Conservation (phyloP, 768 basidiomycete genomes). For the Boletus rubescentipes region DNA sequence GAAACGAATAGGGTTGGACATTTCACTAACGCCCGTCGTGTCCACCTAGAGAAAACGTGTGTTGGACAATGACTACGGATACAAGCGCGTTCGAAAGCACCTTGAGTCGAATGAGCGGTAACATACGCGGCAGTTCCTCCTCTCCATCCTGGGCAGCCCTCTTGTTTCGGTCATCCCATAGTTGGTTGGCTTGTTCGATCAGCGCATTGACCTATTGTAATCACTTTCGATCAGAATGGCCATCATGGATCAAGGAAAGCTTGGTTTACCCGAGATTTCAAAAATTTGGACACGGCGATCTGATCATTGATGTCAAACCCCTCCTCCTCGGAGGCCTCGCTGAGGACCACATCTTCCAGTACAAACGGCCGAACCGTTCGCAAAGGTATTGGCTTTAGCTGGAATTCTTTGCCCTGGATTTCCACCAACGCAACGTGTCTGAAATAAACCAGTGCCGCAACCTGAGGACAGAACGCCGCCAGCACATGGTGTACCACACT, state of each 20-base stretch:
- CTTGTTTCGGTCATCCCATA: constrained; percentile 27
- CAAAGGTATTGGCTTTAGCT: constrained; percentile 81
- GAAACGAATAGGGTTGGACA: constrained; percentile 95
- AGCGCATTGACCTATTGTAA: constrained; percentile 65
- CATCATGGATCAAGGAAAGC: background rate
- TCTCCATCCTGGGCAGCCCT: constrained; percentile 60
- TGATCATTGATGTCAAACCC: constrained; percentile 77
- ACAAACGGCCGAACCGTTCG: constrained; percentile 95
- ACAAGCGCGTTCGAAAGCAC: constrained; percentile 34
- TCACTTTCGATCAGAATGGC: background rate
- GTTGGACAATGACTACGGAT: background rate
- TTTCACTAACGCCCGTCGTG: constrained; percentile 85
- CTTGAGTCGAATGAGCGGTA: constrained; percentile 86
- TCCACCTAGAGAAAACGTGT: constrained; percentile 58
- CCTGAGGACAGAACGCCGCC: background rate
- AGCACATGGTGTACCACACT: constrained; percentile 7
- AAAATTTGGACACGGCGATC: constrained; percentile 77
- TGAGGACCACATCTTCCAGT: constrained; percentile 73
- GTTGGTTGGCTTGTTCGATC: constrained; percentile 69
- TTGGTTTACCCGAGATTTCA: constrained; percentile 61
- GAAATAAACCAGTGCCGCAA: background rate
- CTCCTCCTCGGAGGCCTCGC: constrained; percentile 76
- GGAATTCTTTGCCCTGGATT: constrained; percentile 85
- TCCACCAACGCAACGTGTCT: constrained; percentile 91
- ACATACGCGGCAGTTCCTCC: constrained; percentile 62